Percentiles rank a stretch among this genome's conserved stretches.
These are phyloP conservation scores for Solanum appendiculatum DNA, from an alignment of 257 asterid species.

Conservation along the genomic window DNA sequence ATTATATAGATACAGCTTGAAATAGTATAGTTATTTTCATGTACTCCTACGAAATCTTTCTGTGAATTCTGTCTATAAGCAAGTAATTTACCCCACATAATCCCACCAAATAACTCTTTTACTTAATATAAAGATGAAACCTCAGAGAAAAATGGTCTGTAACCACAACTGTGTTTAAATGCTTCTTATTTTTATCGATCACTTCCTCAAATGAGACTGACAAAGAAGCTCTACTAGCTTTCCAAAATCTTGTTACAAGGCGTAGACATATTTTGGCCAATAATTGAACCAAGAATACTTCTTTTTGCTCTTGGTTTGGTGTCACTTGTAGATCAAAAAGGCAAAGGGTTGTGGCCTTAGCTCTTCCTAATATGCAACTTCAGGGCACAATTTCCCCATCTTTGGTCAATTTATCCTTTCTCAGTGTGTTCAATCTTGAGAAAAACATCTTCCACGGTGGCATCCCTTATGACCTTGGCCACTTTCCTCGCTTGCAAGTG, in stretches of 20 bases:
- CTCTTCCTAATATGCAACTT: not conserved
- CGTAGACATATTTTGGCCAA: not conserved
- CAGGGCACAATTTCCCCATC: slow-evolving; percentile 3
- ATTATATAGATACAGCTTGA: not conserved
- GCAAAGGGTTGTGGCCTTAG: slow-evolving; percentile 11
- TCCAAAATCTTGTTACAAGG: slow-evolving; percentile 13
- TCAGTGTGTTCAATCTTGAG: slow-evolving; percentile 6
- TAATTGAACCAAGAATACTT: slow-evolving; percentile 9
- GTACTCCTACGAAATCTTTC: not conserved
- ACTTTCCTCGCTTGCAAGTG: not conserved
- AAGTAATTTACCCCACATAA: not conserved
- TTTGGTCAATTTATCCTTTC: slow-evolving; percentile 24
- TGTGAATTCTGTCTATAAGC: not conserved
- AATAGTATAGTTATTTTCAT: not conserved
- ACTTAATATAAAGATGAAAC: not conserved
- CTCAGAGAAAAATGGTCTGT: too few species aligned
- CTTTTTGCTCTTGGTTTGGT: slow-evolving; percentile 22
- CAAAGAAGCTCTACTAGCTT: slow-evolving; percentile 2
- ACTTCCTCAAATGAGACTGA: not conserved
- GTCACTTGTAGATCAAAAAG: not conserved
- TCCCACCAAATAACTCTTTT: not conserved
- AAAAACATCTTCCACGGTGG: slow-evolving; percentile 3
- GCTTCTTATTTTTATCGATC: not conserved
- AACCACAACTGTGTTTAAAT: not conserved
- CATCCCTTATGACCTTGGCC: not conserved